These are phyloP conservation scores for Vinca major DNA, from an alignment of 305 asterid genomes.

Conservation along the genomic window DNA sequence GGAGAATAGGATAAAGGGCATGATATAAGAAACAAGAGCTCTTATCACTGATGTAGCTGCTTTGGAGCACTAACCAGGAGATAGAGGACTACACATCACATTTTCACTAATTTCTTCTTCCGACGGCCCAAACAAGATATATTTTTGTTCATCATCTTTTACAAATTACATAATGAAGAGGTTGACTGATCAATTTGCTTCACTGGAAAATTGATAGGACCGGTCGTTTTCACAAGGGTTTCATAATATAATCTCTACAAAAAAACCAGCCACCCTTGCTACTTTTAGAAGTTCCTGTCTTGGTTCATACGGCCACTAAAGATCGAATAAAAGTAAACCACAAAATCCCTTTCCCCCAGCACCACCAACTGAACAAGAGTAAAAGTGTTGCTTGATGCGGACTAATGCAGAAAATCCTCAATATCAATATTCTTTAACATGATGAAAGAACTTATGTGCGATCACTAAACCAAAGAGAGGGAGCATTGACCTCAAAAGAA, in stretches of 20 bases:
- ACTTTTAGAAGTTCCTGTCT: background rate
- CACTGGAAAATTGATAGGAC: background rate
- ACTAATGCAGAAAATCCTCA: too few relatives aligned
- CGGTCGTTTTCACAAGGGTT: background rate
- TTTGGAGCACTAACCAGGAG: background rate
- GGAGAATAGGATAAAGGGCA: too few relatives aligned
- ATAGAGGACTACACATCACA: background rate
- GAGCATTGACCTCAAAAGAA: conserved; percentile 4
- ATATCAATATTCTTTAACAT: too few relatives aligned
- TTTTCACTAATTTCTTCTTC: background rate
- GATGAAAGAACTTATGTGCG: too few relatives aligned
- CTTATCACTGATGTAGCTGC: background rate
- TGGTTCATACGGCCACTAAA: too few relatives aligned
- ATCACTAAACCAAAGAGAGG: too few relatives aligned
- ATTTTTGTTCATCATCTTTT: background rate
- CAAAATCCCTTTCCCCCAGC: background rate
- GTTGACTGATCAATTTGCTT: background rate
- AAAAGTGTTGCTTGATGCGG: background rate
- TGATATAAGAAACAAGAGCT: background rate
- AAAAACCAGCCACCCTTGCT: background rate
- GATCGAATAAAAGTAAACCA: background rate
- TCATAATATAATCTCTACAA: background rate
- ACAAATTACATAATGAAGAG: background rate
- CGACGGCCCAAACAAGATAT: too few relatives aligned
- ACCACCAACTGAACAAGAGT: background rate